Evolutionary conservation across 2,329 filamentous ascomycete genomes (phyloP).

Genomic region (Elsinoe ampelina): DNA sequence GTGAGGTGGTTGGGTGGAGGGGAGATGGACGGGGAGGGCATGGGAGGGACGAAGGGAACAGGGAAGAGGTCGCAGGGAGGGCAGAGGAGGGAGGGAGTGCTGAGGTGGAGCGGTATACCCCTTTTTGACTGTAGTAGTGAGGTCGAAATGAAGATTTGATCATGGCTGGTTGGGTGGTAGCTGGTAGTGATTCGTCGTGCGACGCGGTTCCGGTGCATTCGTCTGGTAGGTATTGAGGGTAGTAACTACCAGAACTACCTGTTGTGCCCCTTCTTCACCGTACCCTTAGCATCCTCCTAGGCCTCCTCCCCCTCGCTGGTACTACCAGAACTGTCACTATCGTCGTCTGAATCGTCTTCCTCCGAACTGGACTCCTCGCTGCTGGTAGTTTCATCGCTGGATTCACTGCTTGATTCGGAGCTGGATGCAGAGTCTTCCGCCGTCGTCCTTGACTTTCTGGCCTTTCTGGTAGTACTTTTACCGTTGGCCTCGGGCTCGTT

Average conservation of each 20-base stretch:
- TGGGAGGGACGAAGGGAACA: slow-evolving; percentile 13
- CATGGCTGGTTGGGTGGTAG: no score
- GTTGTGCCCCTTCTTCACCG: no score
- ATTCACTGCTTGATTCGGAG: slow-evolving; percentile 11
- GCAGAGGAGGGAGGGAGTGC: neutral
- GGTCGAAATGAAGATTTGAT: no score
- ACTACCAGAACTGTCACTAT: neutral
- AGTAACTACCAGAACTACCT: no score
- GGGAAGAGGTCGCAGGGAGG: neutral
- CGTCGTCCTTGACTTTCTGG: slow-evolving; percentile 27
- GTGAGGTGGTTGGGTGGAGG: slow-evolving; percentile 32
- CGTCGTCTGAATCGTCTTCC: slow-evolving; percentile 7
- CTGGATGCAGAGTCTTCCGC: slow-evolving; percentile 4
- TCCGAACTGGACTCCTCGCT: neutral
- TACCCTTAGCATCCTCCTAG: no score
- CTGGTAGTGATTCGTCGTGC: neutral
- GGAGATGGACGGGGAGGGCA: slow-evolving; percentile 20
- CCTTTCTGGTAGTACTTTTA: slow-evolving; percentile 17
- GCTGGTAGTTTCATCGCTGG: neutral
- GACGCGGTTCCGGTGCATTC: no score
- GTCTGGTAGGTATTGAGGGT: no score
- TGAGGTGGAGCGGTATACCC: slow-evolving; percentile 1
- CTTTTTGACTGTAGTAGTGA: neutral
- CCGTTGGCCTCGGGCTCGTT: neutral
- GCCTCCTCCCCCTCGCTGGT: neutral